phyloP scores from a whole-genome alignment of 768 basidiomycete species.

The Podaxis sp. region DNA sequence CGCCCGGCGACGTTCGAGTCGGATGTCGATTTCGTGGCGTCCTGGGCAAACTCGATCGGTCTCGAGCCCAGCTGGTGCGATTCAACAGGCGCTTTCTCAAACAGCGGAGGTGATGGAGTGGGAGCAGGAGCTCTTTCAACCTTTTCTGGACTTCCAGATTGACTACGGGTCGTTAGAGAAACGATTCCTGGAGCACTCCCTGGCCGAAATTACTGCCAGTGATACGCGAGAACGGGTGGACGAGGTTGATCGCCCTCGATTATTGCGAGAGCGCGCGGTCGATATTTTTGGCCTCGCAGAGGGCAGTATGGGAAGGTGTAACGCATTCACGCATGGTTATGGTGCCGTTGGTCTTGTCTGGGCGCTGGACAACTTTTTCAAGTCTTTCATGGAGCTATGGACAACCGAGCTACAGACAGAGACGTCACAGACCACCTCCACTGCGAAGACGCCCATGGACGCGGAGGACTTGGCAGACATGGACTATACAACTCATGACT shows the following conservation, averaged over 20 bases:
- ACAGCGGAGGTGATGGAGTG: slow-evolving; percentile 57
- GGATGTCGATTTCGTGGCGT: slow-evolving; percentile 68
- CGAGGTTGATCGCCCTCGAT: slow-evolving; percentile 53
- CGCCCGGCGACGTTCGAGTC: slow-evolving; percentile 54
- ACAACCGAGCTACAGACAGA: slow-evolving; percentile 50
- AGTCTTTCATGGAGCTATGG: slow-evolving; percentile 68
- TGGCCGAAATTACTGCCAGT: slow-evolving; percentile 47
- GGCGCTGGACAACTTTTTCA: slow-evolving; percentile 71
- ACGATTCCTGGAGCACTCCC: slow-evolving; percentile 58
- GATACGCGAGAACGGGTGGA: slow-evolving; percentile 40
- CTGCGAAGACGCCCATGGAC: slow-evolving; percentile 29
- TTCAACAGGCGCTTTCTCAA: slow-evolving; percentile 23
- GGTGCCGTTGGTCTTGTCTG: slow-evolving; percentile 72
- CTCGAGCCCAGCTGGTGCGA: slow-evolving; percentile 22
- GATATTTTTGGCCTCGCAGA: slow-evolving; percentile 79
- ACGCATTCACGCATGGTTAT: slow-evolving; percentile 87
- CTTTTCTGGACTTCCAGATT: slow-evolving; percentile 88
- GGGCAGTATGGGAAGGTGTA: slow-evolving; percentile 74
- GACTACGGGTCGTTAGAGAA: slow-evolving; percentile 83
- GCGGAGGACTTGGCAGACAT: slow-evolving; percentile 72
- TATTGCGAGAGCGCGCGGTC: slow-evolving; percentile 72
- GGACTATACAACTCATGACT: slow-evolving; percentile 89
- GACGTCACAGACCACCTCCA: slow-evolving; percentile 28
- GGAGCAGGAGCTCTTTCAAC: slow-evolving; percentile 92
- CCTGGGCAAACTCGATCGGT: slow-evolving; percentile 34